These are phyloP conservation scores for Rhododendron molle DNA, from an alignment of 148 eudicot species.

Conservation along the genomic window DNA sequence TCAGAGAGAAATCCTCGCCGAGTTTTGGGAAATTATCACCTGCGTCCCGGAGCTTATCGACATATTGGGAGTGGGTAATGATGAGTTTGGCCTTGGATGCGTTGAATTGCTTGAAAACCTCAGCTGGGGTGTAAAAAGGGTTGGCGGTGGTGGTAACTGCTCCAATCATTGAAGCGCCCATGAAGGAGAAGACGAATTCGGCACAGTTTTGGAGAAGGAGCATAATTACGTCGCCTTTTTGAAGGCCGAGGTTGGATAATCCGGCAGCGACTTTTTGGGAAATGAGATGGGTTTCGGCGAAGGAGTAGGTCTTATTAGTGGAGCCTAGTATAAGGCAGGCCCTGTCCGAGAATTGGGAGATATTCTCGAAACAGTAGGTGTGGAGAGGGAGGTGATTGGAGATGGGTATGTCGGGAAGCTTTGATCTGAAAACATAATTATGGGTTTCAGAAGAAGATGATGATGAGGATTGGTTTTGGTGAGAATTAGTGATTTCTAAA, in stretches of 20 bases:
- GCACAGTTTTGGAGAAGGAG: constrained; percentile 62
- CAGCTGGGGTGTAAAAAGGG: constrained; percentile 58
- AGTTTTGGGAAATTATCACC: constrained; percentile 18
- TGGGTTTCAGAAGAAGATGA: background rate
- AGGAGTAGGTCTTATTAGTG: constrained; percentile 38
- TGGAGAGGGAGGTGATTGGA: constrained; percentile 29
- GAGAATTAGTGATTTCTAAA: background rate
- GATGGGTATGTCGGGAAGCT: constrained; percentile 35
- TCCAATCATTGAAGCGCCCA: constrained; percentile 79
- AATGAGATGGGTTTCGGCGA: constrained; percentile 49
- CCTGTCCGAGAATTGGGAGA: constrained; percentile 21
- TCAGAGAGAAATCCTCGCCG: constrained; percentile 37
- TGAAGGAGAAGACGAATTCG: constrained; percentile 66
- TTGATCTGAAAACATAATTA: constrained; percentile 30
- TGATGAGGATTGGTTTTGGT: background rate
- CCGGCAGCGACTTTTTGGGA: constrained; percentile 56
- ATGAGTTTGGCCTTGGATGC: constrained; percentile 45
- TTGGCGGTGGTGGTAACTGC: constrained; percentile 69
- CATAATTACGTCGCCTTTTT: constrained; percentile 61
- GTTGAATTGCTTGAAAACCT: constrained; percentile 49
- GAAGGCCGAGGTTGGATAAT: constrained; percentile 36
- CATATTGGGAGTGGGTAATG: constrained; percentile 59
- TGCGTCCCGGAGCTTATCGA: constrained; percentile 40
- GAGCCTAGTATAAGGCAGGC: constrained; percentile 52
- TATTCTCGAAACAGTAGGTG: constrained; percentile 49